Evolutionary conservation across 1,284 basidiomycete species (phyloP).

Genomic region (Ceratobasidium sp.): DNA sequence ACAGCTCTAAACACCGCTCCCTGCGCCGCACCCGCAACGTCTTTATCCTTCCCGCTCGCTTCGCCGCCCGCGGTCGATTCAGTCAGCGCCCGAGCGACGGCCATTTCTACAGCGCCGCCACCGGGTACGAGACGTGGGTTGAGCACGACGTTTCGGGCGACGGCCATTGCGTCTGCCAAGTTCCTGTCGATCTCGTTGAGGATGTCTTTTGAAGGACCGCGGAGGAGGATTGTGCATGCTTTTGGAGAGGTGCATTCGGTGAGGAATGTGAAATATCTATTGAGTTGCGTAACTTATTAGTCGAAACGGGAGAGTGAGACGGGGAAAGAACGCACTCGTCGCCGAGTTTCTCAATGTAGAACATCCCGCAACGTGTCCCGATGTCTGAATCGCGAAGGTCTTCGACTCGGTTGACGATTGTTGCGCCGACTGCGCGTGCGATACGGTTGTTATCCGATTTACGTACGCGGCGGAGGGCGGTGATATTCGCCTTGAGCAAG

Average conservation of each 20-base stretch:
- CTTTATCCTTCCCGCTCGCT: conserved; percentile 66
- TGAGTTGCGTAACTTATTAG: neutral
- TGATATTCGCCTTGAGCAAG: conserved; percentile 90
- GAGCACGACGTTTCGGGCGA: conserved; percentile 97
- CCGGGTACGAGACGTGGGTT: conserved; percentile 93
- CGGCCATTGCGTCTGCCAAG: conserved; percentile 97
- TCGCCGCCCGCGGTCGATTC: conserved; percentile 86
- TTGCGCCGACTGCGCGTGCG: conserved; percentile 94
- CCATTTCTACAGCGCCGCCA: conserved; percentile 98
- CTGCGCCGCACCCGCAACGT: conserved; percentile 30
- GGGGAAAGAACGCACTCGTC: conserved; percentile 79
- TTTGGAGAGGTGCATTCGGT: conserved; percentile 94
- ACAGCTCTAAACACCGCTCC: conserved; percentile 79
- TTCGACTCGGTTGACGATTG: conserved; percentile 97
- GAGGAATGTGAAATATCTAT: conserved; percentile 95
- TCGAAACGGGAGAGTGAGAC: conserved; percentile 19
- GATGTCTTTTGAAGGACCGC: conserved; percentile 98
- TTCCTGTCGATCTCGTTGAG: conserved; percentile 98
- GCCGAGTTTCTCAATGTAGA: conserved; percentile 97
- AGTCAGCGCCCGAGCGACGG: conserved; percentile 91
- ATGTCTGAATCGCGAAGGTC: conserved; percentile 94
- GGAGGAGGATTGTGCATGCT: conserved; percentile 98
- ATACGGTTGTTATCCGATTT: conserved; percentile 99
- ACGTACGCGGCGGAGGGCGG: conserved; percentile 93
- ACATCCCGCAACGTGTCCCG: conserved; percentile 93